Evolutionary conservation across 1,139 yeast species (phyloP).

Genomic region (Tardiomyces blankii): DNA sequence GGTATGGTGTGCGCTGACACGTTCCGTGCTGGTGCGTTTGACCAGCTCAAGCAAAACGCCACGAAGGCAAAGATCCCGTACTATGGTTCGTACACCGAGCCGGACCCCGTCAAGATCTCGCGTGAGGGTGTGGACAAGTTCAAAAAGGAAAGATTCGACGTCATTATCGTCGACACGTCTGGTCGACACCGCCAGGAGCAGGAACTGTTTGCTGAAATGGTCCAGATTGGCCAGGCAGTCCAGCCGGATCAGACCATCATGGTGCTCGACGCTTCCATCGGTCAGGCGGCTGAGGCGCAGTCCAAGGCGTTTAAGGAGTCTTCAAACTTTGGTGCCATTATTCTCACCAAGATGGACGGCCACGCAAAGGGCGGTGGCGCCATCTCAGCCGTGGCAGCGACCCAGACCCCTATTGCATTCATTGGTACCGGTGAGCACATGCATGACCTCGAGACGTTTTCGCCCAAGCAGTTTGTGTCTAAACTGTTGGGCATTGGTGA

Average conservation of each 20-base stretch:
- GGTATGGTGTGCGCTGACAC: slow-evolving; percentile 99
- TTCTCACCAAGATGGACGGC: slow-evolving; percentile 95
- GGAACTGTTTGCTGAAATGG: slow-evolving; percentile 87
- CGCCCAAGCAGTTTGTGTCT: slow-evolving; percentile 81
- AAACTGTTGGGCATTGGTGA: slow-evolving; percentile 93
- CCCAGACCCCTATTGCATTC: slow-evolving; percentile 90
- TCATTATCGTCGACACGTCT: slow-evolving; percentile 93
- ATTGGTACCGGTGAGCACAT: slow-evolving; percentile 99
- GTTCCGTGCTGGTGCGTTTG: slow-evolving; percentile 98
- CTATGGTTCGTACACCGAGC: slow-evolving; percentile 90
- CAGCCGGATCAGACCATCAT: slow-evolving; percentile 89
- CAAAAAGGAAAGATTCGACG: slow-evolving; percentile 82
- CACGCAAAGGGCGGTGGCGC: slow-evolving; percentile 99
- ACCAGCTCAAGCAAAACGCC: slow-evolving; percentile 95
- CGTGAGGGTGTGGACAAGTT: slow-evolving; percentile 86
- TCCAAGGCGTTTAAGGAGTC: slow-evolving; percentile 90
- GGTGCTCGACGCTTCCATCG: slow-evolving; percentile 97
- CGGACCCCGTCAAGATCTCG: slow-evolving; percentile 91
- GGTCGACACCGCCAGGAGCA: slow-evolving; percentile 97
- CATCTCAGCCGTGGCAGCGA: slow-evolving; percentile 95
- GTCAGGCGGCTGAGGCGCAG: slow-evolving; percentile 96
- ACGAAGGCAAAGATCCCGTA: slow-evolving; percentile 90
- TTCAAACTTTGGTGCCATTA: slow-evolving; percentile 88
- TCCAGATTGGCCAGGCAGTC: slow-evolving; percentile 78
- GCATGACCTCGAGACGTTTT: slow-evolving; percentile 82